A percentile compares a stretch with the other conserved stretches of the same genome.
phyloP scores from a whole-genome alignment of 306 rosid species.

The Lotus japonicus region DNA sequence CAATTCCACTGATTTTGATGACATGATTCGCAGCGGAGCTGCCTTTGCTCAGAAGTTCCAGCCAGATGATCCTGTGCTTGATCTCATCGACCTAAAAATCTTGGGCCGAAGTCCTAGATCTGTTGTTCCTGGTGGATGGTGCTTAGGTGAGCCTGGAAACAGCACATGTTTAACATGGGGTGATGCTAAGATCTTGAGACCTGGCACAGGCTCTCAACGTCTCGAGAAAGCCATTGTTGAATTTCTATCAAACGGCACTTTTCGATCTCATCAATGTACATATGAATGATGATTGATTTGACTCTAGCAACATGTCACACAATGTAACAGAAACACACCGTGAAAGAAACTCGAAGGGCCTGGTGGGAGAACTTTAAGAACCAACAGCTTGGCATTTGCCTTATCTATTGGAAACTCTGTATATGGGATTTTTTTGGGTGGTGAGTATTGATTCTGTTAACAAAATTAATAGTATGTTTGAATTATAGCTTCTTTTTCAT shows the following conservation, averaged over 20 bases:
- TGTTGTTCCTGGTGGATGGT: constrained; percentile 93
- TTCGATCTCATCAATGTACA: constrained; percentile 47
- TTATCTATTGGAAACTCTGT: constrained; percentile 15
- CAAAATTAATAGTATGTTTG: background rate
- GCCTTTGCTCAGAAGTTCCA: constrained; percentile 62
- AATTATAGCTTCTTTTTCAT: too few species aligned
- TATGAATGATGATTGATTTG: constrained; percentile 34
- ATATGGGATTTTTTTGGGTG: background rate
- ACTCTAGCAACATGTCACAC: background rate
- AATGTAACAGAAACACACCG: background rate
- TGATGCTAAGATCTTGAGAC: constrained; percentile 85
- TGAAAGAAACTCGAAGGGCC: background rate
- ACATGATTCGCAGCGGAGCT: constrained; percentile 69
- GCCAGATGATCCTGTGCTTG: constrained; percentile 58
- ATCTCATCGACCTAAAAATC: constrained; percentile 64
- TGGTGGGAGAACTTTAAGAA: constrained; percentile 12
- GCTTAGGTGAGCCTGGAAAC: constrained; percentile 76
- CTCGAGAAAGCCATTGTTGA: constrained; percentile 67
- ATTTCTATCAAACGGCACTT: constrained; percentile 56
- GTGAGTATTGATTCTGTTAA: constrained; percentile 14
- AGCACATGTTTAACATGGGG: constrained; percentile 82
- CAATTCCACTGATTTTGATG: constrained; percentile 42
- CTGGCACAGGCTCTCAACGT: constrained; percentile 63
- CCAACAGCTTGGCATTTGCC: constrained; percentile 12
- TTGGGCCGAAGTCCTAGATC: constrained; percentile 42